These are phyloP conservation scores for Ambrosia artemisiifolia DNA, from an alignment of 129 eudicot species.

Conservation along the genomic window DNA sequence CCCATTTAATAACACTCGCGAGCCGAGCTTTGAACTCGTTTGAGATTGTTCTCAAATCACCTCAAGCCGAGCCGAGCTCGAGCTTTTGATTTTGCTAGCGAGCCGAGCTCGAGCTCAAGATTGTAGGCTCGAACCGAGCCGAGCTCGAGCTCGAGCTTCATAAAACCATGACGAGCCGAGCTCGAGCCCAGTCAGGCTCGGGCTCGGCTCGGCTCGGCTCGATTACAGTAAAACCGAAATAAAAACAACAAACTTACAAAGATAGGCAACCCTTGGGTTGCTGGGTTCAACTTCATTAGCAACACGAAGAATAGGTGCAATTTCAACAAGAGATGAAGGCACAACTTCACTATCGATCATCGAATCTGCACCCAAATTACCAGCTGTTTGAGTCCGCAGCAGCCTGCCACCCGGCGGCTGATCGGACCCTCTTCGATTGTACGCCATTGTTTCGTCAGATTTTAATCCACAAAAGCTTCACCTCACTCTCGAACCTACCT, in stretches of 20 bases:
- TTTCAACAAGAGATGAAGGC: conserved; percentile 80
- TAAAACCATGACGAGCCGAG: too few relatives aligned
- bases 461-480: conserved; percentile 27
- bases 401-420: conserved; percentile 54
- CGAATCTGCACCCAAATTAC: conserved; percentile 71
- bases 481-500: conserved; percentile 32
- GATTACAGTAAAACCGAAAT: neutral
- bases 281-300: conserved; percentile 90
- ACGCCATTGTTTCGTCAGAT: conserved; percentile 53
- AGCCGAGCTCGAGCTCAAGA: too few relatives aligned
- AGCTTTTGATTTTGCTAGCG: too few relatives aligned
- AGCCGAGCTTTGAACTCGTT: too few relatives aligned
- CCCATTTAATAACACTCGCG: too few relatives aligned
- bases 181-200: too few relatives aligned
- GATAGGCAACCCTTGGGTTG: conserved; percentile 84
- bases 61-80: too few relatives aligned
- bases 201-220: too few relatives aligned
- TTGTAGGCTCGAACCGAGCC: too few relatives aligned
- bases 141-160: too few relatives aligned
- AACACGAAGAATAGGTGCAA: conserved; percentile 93
- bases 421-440: conserved; percentile 56
- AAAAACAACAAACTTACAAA: conserved; percentile 48
- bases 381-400: conserved; percentile 79
- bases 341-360: conserved; percentile 93
- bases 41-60: too few relatives aligned